Base-by-base conservation (phyloP, 2,329 filamentous ascomycete species). In the Colletotrichum tanaceti region DNA sequence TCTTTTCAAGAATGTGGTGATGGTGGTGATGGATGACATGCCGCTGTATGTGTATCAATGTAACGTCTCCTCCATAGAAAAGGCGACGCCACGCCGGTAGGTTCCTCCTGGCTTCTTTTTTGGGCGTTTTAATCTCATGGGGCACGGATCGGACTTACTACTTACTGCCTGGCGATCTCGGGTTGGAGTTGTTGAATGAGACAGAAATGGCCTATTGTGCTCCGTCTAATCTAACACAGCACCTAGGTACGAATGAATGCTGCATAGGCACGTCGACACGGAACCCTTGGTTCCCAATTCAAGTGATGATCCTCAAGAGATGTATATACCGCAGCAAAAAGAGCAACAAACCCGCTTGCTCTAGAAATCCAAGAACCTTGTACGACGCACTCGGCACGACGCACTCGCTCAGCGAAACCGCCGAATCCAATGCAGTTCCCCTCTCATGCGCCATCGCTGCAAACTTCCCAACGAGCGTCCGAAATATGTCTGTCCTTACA, bases 401-500 rank as follows among this genome's bases (percentile, higher is more conserved):
- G 28, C 18, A 59, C n/a, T 35, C 32, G 57, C 32, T 49, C 44
- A 32, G 43, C 44, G 20, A 39, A 52, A 24, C 9, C n/a, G n/a
- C 32, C 13, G 44, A 64, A 39, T 14, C 41, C 39, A 28, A 59
- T 5, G 39, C 32, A 32, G n/a, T 54, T 16, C 35, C 47, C 20
- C 49, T 14, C 58, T 35, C 43, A 38, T 65, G 49, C 65, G 65
- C 65, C 65, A 54, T 65, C 65, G 65, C 61, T 68, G 47, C 49
- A 55, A 60, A 24, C 43, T 10, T 14, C 38, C 32, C 61, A 68
- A 59, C 54, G 54, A 68, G 61, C 32, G 65, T 65, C 41, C 54
- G n/a, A 28, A 35, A 35, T 4, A 14, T 14, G 5, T 13, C 18
- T 14, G 20, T 35, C 20, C 18, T 61, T 24, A 22, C 41, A 28